These are phyloP conservation scores for Rubus parviflorus DNA, from an alignment of 306 rosid species.

Conservation along the genomic window DNA sequence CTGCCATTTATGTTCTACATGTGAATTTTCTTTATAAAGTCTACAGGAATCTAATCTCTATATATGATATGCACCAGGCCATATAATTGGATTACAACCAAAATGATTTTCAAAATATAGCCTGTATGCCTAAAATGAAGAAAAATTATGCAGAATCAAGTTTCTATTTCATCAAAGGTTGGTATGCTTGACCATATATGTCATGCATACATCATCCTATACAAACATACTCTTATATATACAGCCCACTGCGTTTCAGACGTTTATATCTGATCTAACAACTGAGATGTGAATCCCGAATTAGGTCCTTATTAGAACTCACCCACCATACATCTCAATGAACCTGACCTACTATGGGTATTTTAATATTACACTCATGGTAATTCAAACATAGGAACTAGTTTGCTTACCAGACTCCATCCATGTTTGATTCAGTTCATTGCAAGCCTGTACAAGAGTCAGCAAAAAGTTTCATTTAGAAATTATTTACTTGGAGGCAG, in stretches of 20 bases:
- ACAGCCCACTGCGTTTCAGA: neutral
- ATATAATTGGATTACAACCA: neutral
- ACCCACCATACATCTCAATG: neutral
- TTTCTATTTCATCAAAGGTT: neutral
- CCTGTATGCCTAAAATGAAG: neutral
- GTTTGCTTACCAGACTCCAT: constrained; percentile 78
- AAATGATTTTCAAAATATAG: neutral
- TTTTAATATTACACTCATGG: neutral
- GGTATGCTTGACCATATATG: neutral
- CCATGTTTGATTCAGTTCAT: constrained; percentile 96
- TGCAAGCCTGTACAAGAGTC: constrained; percentile 73
- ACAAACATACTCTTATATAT: neutral
- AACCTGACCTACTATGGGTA: neutral
- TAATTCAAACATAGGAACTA: constrained; percentile 3
- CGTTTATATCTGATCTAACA: neutral
- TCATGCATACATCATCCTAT: neutral
- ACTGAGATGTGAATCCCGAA: neutral
- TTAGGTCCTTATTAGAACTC: neutral
- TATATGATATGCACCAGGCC: constrained; percentile 12
- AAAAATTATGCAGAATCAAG: neutral
- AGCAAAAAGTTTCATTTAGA: neutral
- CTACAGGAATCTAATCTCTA: neutral
- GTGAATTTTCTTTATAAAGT: constrained; percentile 22
- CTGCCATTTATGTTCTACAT: constrained; percentile 41
- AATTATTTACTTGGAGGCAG: neutral